A percentile compares a stretch with the other conserved stretches of the same genome.
Conservation (phyloP, 192 early-diverging fungal species). For the Phycomyces nitens region DNA sequence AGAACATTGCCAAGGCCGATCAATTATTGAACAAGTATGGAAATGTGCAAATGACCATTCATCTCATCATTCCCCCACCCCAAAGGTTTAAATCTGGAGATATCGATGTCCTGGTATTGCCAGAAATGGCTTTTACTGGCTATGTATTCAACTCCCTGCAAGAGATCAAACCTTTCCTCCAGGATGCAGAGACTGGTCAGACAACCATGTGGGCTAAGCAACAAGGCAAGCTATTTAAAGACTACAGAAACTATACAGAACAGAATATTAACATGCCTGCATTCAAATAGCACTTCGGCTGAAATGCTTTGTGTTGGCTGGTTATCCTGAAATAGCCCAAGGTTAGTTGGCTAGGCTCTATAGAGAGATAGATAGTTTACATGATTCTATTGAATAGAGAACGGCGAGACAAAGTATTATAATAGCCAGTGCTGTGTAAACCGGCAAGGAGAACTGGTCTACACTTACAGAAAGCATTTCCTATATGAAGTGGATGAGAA, state of each 20-base stretch:
- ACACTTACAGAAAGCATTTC: slow-evolving; percentile 68
- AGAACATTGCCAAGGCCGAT: slow-evolving; percentile 36
- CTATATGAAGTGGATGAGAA: slow-evolving; percentile 67
- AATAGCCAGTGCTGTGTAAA: slow-evolving; percentile 62
- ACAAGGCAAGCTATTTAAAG: slow-evolving; percentile 49
- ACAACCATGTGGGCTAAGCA: slow-evolving; percentile 59
- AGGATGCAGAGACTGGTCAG: slow-evolving; percentile 51
- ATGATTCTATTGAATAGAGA: background rate
- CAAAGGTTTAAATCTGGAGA: slow-evolving; percentile 47
- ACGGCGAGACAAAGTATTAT: slow-evolving; percentile 39
- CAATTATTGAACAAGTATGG: slow-evolving; percentile 23
- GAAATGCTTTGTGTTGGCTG: slow-evolving; percentile 57
- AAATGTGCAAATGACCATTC: background rate
- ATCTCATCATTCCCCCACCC: background rate
- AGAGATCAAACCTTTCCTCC: slow-evolving; percentile 58
- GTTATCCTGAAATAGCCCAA: slow-evolving; percentile 57
- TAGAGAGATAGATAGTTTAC: too few species aligned
- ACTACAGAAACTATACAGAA: too few species aligned
- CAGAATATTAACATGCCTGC: too few species aligned
- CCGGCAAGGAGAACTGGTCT: slow-evolving; percentile 44
- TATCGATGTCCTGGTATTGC: slow-evolving; percentile 68
- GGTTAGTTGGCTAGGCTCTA: slow-evolving; percentile 13
- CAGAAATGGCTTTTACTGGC: slow-evolving; percentile 79
- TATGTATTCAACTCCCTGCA: slow-evolving; percentile 58
- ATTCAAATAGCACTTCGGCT: slow-evolving; percentile 48